Evolutionary conservation across 2,329 filamentous ascomycete species (phyloP), one percentile per base, ranked within the genome.

Genomic region (Phyllosticta citribraziliensis): DNA sequence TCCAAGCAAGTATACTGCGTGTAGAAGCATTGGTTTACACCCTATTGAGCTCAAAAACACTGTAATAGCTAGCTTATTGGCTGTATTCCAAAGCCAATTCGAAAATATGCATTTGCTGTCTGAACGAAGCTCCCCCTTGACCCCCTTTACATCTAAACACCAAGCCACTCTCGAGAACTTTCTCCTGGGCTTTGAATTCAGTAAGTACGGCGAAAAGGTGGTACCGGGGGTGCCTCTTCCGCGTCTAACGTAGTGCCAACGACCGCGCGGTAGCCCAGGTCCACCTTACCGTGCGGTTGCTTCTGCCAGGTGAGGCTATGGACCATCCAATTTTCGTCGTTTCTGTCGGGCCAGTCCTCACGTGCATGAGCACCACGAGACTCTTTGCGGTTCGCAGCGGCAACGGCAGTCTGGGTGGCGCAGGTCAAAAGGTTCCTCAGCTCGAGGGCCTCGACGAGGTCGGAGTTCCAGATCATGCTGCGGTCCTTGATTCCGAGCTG

Each of bases 381-480:
- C 79, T 99, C 94, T 83, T 96, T 96, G 73, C 94, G 87, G 79
- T 93, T 93, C 63, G 91, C 90, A 65, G 94, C 94, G 33, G 91
- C 84, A 69, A 87, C 84, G 65, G 94, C 94, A 57, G 94, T 97
- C 87, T 99, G 94, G 55, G 88, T 85, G 85, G 92, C 93, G 86
- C 94, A 97, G 71, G 94, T 97, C 25, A 60, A 52, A 71, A 99
- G 78, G 78, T 99, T 99, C 72, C 92, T 85, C 72, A 97, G 82
- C 79, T 99, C 94, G 61, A 99, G 85, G 8, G 93, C 96, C 83
- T 97, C 93, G 64, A 96, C 91, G 50, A 97, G 85, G 73, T 97
- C 93, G 24, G 89, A 91, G 86, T 97, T 97, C 93, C 93, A 97
- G 81, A 97, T 97, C 93, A 97, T 97, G 83, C 90, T 95, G 77